Conservation (phyloP, 768 basidiomycete species). For the Ramaria sp. region DNA sequence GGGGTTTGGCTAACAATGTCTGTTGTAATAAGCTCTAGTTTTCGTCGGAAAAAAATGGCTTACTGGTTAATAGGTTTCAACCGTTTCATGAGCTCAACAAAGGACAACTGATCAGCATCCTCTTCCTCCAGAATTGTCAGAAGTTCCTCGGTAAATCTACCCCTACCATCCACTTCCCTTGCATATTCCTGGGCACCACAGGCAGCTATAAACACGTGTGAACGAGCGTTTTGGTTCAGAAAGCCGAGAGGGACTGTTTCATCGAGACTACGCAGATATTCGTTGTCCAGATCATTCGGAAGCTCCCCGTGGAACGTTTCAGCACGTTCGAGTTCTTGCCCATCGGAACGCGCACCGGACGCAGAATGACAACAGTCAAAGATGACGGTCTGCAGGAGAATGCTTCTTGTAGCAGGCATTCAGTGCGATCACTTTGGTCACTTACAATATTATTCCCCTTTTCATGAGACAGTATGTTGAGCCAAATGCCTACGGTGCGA, state of each 20-base stretch:
- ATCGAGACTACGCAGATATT: background rate
- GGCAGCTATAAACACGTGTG: conserved; percentile 28
- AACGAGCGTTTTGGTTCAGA: background rate
- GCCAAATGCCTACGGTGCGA: conserved; percentile 28
- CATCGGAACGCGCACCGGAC: conserved; percentile 21
- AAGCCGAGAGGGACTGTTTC: background rate
- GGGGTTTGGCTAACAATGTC: no score
- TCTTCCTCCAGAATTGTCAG: no score
- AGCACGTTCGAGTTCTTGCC: background rate
- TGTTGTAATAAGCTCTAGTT: no score
- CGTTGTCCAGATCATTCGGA: no score
- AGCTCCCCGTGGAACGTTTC: no score
- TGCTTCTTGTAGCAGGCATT: background rate
- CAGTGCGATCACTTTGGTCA: background rate
- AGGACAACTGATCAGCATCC: no score
- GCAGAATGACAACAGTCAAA: conserved; percentile 37
- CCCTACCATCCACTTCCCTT: conserved; percentile 19
- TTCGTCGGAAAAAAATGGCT: no score
- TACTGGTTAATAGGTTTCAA: no score
- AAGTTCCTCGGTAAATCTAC: no score
- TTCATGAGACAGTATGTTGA: conserved; percentile 25
- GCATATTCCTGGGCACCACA: conserved; percentile 28
- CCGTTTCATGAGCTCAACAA: no score
- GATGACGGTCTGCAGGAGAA: conserved; percentile 28
- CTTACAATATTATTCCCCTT: conserved; percentile 38